Evolutionary conservation across 768 basidiomycete genomes (phyloP), one percentile per base, ranked within the genome.

Genomic region (Amanita thiersii): DNA sequence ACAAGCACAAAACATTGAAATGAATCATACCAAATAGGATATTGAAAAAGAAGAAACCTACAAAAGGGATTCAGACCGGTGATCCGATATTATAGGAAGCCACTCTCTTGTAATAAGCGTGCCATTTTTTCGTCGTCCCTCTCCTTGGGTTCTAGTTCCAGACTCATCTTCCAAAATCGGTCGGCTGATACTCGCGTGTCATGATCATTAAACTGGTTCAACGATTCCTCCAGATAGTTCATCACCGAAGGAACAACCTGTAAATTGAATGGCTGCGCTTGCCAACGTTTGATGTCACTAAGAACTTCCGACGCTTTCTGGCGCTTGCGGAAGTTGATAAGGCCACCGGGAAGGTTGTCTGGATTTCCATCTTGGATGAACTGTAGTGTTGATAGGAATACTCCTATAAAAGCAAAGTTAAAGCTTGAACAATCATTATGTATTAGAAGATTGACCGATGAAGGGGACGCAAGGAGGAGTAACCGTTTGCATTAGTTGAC

Each of bases 121-220:
- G 88, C 87, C 89, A 96, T 93, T 70, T 91, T 90, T 66, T 96
- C 94, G 50, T 94, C 91, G 51, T 97, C 94, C 34, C 90, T 73
- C 63, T 99, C 94, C 47, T 91, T 74, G 14, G 94, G 94, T 58
- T 99, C 94, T 15, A 88, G 72, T 54, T 85, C 80, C 43, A 94
- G 65, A 61, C 86, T 90, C 43, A 86, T 69, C 42, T 80, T 73
- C 83, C 93, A 98, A 58, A 89, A 84, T 48, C 74, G 72, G 44
- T 89, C 83, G 33, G 79, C 77, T 14, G 80, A 75, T 44, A 80
- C 82, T 20, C 71, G 67, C 15, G 78, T 75, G n/a, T n/a, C n/a
- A n/a, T n/a, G n/a, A 52, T 85, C 80, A 45, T 58, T 75, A 58
- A 77, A 83, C 58, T 77, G 75, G 47, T 75, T 75, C 48, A 98